Conservation (phyloP, 2,329 filamentous ascomycete genomes). For the Waltergamsia citrina region DNA sequence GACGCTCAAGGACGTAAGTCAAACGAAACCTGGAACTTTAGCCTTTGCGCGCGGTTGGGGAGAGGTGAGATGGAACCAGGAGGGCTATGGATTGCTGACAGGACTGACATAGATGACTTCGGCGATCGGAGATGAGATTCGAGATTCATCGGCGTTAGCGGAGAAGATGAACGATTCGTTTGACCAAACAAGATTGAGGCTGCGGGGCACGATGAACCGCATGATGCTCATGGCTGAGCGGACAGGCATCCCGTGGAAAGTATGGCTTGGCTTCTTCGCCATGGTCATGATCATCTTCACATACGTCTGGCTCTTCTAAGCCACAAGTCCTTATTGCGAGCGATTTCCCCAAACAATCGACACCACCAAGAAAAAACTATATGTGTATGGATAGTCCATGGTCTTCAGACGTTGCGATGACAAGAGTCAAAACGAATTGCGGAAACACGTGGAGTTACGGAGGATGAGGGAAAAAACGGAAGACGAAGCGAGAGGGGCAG, state of each 20-base stretch:
- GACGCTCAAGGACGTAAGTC: slow-evolving; percentile 79
- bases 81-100: too few relatives aligned
- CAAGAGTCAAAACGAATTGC: background rate
- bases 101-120: slow-evolving; percentile 59
- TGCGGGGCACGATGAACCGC: slow-evolving; percentile 90
- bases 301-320: slow-evolving; percentile 84
- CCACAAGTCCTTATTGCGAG: background rate
- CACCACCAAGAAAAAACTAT: too few relatives aligned
- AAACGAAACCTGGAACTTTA: too few relatives aligned
- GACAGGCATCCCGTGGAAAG: slow-evolving; percentile 92
- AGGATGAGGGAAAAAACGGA: slow-evolving; percentile 6
- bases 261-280: slow-evolving; percentile 84
- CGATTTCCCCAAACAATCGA: too few relatives aligned
- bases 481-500: slow-evolving; percentile 4
- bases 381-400: slow-evolving; percentile 1
- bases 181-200: slow-evolving; percentile 69
- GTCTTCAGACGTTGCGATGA: background rate
- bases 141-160: slow-evolving; percentile 76
- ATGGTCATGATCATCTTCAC: slow-evolving; percentile 75
- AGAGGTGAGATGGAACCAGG: too few relatives aligned
- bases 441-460: background rate
- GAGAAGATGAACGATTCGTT: slow-evolving; percentile 96
- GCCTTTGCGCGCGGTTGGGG: too few relatives aligned
- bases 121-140: slow-evolving; percentile 91
- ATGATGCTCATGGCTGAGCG: slow-evolving; percentile 94